A percentile compares a stretch with the other conserved stretches of the same genome.
These are phyloP conservation scores for Lactifluus rugatus DNA, from an alignment of 768 basidiomycete species.

Conservation along the genomic window DNA sequence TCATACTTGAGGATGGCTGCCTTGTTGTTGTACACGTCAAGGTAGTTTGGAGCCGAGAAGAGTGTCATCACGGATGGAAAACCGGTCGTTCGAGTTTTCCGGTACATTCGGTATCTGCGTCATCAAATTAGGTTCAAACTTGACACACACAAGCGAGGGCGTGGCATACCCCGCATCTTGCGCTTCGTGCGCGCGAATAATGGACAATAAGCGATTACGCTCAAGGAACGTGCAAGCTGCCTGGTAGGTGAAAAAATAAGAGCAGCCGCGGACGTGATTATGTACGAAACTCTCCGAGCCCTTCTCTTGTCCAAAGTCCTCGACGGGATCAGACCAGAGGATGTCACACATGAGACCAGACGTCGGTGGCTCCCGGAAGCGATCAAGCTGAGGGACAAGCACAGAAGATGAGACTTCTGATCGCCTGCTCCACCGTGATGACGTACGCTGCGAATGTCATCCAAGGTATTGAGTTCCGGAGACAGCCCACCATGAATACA, in stretches of 20 bases:
- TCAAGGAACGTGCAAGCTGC: conserved; percentile 97
- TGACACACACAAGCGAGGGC: background rate
- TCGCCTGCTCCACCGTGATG: background rate
- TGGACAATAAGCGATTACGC: conserved; percentile 90
- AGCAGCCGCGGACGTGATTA: conserved; percentile 95
- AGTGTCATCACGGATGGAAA: conserved; percentile 99
- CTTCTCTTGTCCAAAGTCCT: conserved; percentile 95
- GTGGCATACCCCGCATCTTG: conserved; percentile 89
- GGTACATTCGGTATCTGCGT: conserved; percentile 90
- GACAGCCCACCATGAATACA: conserved; percentile 97
- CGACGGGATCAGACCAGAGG: conserved; percentile 95
- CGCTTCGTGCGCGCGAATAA: conserved; percentile 97
- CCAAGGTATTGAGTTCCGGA: conserved; percentile 89
- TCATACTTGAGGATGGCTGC: conserved; percentile 98
- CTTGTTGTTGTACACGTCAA: conserved; percentile 99
- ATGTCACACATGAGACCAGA: conserved; percentile 98
- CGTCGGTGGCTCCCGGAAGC: conserved; percentile 97
- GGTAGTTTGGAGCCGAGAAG: conserved; percentile 96
- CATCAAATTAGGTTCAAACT: background rate
- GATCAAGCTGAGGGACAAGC: conserved; percentile 60
- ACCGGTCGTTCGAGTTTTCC: conserved; percentile 95
- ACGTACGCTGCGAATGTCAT: conserved; percentile 82
- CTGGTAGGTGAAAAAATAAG: conserved; percentile 92
- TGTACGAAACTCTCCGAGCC: conserved; percentile 85
- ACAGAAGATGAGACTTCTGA: background rate